Evolutionary conservation across 352 stramenopile genomes (phyloP).

Genomic region (Globisporangium abappressorium): DNA sequence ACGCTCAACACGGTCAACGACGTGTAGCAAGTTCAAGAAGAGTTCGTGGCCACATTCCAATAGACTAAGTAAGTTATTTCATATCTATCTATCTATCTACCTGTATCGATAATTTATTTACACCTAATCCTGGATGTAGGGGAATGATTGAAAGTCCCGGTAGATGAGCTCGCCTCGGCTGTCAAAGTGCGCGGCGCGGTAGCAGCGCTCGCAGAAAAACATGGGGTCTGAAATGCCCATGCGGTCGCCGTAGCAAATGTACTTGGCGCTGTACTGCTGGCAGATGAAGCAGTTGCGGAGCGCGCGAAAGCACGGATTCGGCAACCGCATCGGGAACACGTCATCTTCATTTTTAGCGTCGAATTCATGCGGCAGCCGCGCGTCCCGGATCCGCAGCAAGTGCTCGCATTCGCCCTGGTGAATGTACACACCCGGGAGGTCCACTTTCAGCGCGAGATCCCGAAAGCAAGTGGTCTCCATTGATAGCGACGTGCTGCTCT

Average conservation of each 20-base stretch:
- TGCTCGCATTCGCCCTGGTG: constrained; percentile 81
- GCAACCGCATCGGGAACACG: constrained; percentile 61
- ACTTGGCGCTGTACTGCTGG: constrained; percentile 75
- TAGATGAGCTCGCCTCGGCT: constrained; percentile 50
- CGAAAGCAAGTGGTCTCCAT: constrained; percentile 50
- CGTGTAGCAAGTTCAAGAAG: neutral
- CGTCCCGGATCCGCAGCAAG: constrained; percentile 60
- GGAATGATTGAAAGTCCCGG: constrained; percentile 69
- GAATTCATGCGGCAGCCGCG: constrained; percentile 48
- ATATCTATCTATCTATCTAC: constrained; percentile 1
- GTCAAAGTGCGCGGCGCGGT: constrained; percentile 63
- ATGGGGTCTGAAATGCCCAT: constrained; percentile 63
- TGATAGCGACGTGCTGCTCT: neutral
- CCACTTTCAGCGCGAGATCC: constrained; percentile 50
- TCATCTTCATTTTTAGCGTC: constrained; percentile 31
- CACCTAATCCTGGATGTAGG: constrained; percentile 66
- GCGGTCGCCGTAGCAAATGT: constrained; percentile 73
- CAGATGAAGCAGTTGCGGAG: constrained; percentile 76
- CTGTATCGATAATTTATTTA: neutral
- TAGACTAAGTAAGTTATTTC: constrained; percentile 6
- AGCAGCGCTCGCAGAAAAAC: constrained; percentile 80
- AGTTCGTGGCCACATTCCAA: neutral
- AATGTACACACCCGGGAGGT: constrained; percentile 63
- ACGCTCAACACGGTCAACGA: constrained; percentile 14
- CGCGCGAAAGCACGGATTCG: constrained; percentile 39